A percentile compares a stretch with the other conserved stretches of the same genome.
These are phyloP conservation scores for Crucihimalaya himalaica DNA, from an alignment of 345 rosid species.

Conservation along the genomic window DNA sequence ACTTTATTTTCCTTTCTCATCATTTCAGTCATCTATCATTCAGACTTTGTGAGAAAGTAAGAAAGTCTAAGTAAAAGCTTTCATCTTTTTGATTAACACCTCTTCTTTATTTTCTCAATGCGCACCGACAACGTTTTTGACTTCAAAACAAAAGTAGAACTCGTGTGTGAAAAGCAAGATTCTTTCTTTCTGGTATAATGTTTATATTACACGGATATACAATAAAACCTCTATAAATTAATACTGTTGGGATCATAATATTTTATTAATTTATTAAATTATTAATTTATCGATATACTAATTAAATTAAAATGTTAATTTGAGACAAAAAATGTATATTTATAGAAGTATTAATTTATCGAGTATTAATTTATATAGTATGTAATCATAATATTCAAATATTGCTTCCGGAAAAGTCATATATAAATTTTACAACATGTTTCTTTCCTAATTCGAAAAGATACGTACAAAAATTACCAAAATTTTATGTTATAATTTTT, in stretches of 20 bases:
- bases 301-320: no score
- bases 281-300: no score
- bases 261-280: no score
- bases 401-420: constrained; percentile 8
- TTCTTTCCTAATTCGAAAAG: neutral
- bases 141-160: constrained; percentile 35
- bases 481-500: neutral
- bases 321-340: no score
- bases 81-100: constrained; percentile 25
- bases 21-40: constrained; percentile 34
- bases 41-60: constrained; percentile 37
- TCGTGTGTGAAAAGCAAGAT: constrained; percentile 43
- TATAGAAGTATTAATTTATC: no score
- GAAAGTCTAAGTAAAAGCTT: constrained; percentile 22
- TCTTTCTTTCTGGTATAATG: constrained; percentile 19
- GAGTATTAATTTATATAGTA: no score
- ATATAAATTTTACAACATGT: constrained; percentile 3
- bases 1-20: constrained; percentile 8
- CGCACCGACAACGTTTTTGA: constrained; percentile 41
- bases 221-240: no score
- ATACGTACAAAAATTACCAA: neutral
- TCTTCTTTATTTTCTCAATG: constrained; percentile 23
- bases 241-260: no score
- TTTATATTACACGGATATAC: constrained; percentile 1
- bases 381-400: constrained; percentile 7